Conservation (phyloP, 1,139 yeast species). For the Zygosaccharomyces sapae region DNA sequence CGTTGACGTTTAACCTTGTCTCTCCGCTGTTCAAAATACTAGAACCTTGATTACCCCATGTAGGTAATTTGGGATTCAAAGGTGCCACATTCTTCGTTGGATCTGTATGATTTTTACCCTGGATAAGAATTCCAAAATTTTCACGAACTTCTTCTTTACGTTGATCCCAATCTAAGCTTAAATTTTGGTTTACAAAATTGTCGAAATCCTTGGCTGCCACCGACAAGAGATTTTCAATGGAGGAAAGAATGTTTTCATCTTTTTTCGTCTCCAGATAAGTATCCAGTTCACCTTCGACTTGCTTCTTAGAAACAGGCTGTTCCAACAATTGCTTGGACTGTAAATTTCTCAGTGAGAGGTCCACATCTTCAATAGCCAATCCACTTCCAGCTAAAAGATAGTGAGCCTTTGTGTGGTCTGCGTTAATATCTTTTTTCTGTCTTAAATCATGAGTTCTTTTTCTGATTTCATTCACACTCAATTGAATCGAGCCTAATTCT, state of each 20-base stretch:
- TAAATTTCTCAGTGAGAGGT: constrained; percentile 51
- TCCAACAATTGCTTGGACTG: constrained; percentile 26
- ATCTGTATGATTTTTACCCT: constrained; percentile 20
- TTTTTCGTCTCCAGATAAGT: constrained; percentile 61
- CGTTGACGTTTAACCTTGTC: constrained; percentile 41
- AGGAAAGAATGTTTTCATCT: constrained; percentile 75
- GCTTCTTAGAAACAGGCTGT: constrained; percentile 23
- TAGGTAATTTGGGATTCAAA: constrained; percentile 30
- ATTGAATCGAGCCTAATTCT: constrained; percentile 34
- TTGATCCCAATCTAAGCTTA: constrained; percentile 78
- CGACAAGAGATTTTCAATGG: constrained; percentile 76
- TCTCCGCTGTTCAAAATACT: constrained; percentile 35
- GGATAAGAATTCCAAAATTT: constrained; percentile 51
- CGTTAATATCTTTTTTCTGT: constrained; percentile 38
- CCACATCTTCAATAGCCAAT: constrained; percentile 81
- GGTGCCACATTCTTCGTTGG: constrained; percentile 14
- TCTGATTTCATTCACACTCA: constrained; percentile 70
- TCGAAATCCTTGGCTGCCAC: constrained; percentile 84
- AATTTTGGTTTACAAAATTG: constrained; percentile 62
- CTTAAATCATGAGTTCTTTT: constrained; percentile 63
- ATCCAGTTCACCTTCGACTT: constrained; percentile 44
- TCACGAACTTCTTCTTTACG: constrained; percentile 69
- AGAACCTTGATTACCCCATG: constrained; percentile 35
- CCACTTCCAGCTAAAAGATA: constrained; percentile 89
- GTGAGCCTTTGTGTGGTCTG: constrained; percentile 78